Percentiles rank a stretch among this genome's conserved stretches.
These are phyloP conservation scores for Trichoderma reesei DNA, from an alignment of 495 filamentous ascomycete genomes.

Conservation along the genomic window DNA sequence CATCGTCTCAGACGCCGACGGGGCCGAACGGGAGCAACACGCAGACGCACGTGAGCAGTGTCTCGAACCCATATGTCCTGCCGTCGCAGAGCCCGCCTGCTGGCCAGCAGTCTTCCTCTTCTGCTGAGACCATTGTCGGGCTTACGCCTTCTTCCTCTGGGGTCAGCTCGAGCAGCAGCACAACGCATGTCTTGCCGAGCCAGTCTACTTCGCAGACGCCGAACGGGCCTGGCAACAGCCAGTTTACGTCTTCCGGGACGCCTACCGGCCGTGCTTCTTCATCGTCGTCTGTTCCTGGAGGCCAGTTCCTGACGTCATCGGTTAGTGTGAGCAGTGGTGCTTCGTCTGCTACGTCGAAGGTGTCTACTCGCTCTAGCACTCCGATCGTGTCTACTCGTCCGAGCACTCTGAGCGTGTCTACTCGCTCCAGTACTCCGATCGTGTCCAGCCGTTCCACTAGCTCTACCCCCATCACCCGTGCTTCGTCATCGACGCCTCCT, in stretches of 20 bases:
- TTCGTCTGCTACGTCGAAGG: not conserved
- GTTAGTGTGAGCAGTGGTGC: not conserved
- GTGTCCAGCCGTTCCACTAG: too few species aligned
- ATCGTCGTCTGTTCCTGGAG: not conserved
- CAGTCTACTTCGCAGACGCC: not conserved
- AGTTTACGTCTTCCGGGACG: not conserved
- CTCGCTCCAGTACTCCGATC: too few species aligned
- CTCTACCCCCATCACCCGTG: too few species aligned
- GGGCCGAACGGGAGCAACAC: not conserved
- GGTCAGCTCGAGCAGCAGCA: not conserved
- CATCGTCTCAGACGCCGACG: not conserved
- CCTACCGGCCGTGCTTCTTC: not conserved
- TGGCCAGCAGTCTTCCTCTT: not conserved
- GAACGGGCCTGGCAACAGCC: not conserved
- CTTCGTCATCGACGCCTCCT: not conserved
- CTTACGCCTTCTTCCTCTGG: not conserved
- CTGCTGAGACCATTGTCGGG: too few species aligned
- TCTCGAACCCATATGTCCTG: not conserved
- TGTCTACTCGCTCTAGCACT: not conserved
- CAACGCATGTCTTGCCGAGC: not conserved
- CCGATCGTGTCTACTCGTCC: not conserved
- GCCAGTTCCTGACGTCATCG: not conserved
- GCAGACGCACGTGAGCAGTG: not conserved
- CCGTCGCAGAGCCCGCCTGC: not conserved
- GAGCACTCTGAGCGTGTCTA: too few species aligned